Conservation (phyloP, 148 eudicot species). For the Pouteria glomerata region DNA sequence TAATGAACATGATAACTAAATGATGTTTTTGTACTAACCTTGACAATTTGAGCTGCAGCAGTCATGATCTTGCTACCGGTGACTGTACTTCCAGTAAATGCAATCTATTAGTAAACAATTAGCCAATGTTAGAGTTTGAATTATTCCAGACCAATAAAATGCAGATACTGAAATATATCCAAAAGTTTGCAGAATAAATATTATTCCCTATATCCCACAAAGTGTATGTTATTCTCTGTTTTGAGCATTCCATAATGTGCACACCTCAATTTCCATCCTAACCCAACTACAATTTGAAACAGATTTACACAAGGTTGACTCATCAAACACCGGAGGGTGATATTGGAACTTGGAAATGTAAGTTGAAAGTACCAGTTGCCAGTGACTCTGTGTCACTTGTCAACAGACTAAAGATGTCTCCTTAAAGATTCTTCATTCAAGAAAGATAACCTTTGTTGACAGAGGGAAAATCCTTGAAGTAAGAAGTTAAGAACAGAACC, state of each 20-base stretch:
- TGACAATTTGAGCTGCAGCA: conserved; percentile 82
- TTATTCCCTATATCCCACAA: neutral
- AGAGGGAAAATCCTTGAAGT: neutral
- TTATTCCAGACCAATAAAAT: neutral
- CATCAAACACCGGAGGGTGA: neutral
- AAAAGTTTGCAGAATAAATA: conserved; percentile 1
- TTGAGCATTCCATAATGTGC: neutral
- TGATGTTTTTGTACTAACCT: conserved; percentile 34
- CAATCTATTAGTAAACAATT: conserved; percentile 50
- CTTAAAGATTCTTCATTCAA: neutral
- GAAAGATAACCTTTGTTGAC: neutral
- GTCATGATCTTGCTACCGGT: conserved; percentile 96
- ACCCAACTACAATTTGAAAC: neutral
- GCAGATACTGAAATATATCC: neutral
- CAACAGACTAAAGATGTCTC: neutral
- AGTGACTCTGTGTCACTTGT: too few species aligned
- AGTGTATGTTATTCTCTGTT: neutral
- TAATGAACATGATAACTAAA: neutral
- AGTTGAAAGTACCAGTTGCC: neutral
- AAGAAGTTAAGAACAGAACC: conserved; percentile 34
- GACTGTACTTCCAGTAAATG: conserved; percentile 91
- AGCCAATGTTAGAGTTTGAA: neutral
- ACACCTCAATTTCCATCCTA: neutral
- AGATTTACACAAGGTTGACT: neutral
- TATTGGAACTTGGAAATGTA: neutral